Conservation (phyloP, 441 rosid species). For the Pelargonium fulgidum region DNA sequence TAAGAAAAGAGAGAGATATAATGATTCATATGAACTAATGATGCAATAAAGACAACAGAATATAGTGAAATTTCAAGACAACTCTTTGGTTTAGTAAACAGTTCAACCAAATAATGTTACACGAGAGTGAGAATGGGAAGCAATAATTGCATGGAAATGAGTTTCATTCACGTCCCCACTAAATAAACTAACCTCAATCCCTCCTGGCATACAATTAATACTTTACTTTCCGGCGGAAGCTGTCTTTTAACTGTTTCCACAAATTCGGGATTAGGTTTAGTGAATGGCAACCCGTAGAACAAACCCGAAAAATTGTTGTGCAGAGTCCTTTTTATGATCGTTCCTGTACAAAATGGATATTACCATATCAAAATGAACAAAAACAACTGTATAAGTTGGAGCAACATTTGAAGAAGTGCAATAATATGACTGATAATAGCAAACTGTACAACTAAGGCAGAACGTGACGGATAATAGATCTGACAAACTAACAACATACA, state of each 20-base stretch:
- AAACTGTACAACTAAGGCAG: not conserved
- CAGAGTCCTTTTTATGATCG: constrained; percentile 65
- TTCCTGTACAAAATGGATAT: constrained; percentile 41
- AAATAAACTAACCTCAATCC: constrained; percentile 57
- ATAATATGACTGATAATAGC: not conserved
- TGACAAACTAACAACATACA: not conserved
- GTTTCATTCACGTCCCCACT: no score
- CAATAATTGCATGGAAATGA: no score
- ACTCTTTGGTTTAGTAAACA: no score
- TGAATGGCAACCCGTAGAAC: constrained; percentile 76
- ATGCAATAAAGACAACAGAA: no score
- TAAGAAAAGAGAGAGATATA: constrained; percentile 16
- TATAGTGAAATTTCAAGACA: no score
- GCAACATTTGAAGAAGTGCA: not conserved
- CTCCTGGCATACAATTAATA: constrained; percentile 83
- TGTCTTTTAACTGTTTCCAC: constrained; percentile 45
- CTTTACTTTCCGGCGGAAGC: constrained; percentile 62
- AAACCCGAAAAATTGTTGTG: constrained; percentile 90
- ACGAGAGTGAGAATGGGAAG: no score
- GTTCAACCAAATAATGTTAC: no score
- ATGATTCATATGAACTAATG: not conserved
- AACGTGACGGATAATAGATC: constrained; percentile 1
- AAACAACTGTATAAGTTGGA: not conserved
- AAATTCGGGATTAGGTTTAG: constrained; percentile 71
- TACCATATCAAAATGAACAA: not conserved